phyloP scores from a whole-genome alignment of 2,329 filamentous ascomycete genomes.

The Rosellinia necatrix region DNA sequence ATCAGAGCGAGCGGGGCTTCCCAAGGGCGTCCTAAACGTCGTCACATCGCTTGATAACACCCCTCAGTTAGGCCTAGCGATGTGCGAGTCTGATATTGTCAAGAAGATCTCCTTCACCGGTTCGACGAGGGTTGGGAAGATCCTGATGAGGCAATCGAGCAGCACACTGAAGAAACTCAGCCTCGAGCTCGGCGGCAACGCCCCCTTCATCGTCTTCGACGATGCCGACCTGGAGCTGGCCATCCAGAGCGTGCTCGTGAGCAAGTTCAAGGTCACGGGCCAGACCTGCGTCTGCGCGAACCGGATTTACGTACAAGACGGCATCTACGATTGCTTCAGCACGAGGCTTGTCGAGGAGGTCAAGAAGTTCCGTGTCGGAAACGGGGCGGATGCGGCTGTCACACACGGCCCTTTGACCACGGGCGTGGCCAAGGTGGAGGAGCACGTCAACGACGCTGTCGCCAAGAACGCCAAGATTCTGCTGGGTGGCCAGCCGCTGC shows the following conservation, averaged over 20 bases:
- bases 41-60: slow-evolving; percentile 63
- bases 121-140: slow-evolving; percentile 51
- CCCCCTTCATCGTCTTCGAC: slow-evolving; percentile 78
- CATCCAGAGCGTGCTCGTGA: slow-evolving; percentile 66
- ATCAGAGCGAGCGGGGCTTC: too few species aligned
- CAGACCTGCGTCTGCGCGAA: slow-evolving; percentile 75
- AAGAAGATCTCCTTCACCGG: slow-evolving; percentile 78
- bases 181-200: slow-evolving; percentile 76
- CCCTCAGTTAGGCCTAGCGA: too few species aligned
- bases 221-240: slow-evolving; percentile 68
- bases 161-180: slow-evolving; percentile 67
- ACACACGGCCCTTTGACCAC: slow-evolving; percentile 84
- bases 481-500: slow-evolving; percentile 60
- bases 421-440: slow-evolving; percentile 73
- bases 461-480: slow-evolving; percentile 74
- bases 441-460: slow-evolving; percentile 76
- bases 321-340: slow-evolving; percentile 69
- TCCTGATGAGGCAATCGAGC: slow-evolving; percentile 71
- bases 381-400: slow-evolving; percentile 67
- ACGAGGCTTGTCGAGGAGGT: slow-evolving; percentile 70
- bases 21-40: slow-evolving; percentile 40
- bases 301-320: slow-evolving; percentile 63
- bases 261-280: slow-evolving; percentile 73
- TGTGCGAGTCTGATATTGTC: too few species aligned
- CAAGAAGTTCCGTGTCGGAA: slow-evolving; percentile 67